Conservation (phyloP, 2,329 filamentous ascomycete genomes). For the Pleomassaria siparia region DNA sequence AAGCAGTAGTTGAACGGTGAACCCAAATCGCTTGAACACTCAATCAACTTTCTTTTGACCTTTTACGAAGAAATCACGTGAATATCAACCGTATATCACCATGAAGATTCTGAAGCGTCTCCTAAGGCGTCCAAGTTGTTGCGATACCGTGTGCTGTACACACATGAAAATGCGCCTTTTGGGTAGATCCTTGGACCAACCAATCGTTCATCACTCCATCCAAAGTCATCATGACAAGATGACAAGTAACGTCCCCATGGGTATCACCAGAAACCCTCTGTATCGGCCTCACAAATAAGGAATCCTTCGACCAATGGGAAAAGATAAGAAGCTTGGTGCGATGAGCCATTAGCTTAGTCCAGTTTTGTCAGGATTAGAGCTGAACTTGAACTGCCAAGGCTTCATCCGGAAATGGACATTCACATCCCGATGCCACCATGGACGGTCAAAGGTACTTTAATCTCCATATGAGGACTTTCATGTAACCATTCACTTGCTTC, state of each 20-base stretch:
- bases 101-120: too few species aligned
- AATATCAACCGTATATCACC: too few species aligned
- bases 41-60: too few species aligned
- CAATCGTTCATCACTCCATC: neutral
- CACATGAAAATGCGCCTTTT: too few species aligned
- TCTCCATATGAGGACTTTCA: neutral
- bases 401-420: neutral
- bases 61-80: too few species aligned
- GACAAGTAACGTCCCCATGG: neutral
- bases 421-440: neutral
- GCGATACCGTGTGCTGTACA: neutral
- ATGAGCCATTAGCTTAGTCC: neutral
- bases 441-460: neutral
- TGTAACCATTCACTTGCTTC: conserved; percentile 5
- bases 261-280: neutral
- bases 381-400: neutral
- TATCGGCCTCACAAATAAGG: too few species aligned
- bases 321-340: neutral
- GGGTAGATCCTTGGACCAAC: neutral
- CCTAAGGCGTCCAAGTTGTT: neutral
- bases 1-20: neutral
- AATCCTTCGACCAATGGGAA: neutral
- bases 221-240: neutral
- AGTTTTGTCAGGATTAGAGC: neutral
- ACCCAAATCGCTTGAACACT: conserved; percentile 2